Conservation (phyloP, 2,329 filamentous ascomycete genomes). For the Epicoccum sorghinum region DNA sequence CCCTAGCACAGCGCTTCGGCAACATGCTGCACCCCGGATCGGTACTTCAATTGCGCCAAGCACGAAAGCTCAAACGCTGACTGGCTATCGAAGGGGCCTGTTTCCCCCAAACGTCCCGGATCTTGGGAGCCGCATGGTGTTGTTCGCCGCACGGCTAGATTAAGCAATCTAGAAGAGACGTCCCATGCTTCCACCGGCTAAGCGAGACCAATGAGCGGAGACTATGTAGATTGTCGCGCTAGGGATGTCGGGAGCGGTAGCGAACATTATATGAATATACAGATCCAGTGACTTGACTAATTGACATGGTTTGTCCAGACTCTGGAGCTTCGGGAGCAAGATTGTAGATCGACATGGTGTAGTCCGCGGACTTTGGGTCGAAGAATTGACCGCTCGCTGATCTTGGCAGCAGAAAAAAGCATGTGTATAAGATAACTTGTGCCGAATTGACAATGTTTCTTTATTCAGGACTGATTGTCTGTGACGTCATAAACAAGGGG, state of each 20-base stretch:
- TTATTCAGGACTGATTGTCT: too few species aligned
- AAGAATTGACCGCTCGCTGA: too few species aligned
- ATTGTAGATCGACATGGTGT: too few species aligned
- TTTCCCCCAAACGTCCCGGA: not conserved
- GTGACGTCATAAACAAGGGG: too few species aligned
- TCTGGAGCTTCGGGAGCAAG: too few species aligned
- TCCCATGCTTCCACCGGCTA: constrained; percentile 2
- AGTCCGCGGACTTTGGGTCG: too few species aligned
- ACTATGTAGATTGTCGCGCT: constrained; percentile 1
- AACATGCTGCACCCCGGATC: not conserved
- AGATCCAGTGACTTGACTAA: not conserved
- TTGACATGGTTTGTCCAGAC: not conserved
- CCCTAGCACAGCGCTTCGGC: not conserved
- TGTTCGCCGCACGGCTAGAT: constrained; percentile 5
- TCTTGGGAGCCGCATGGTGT: constrained; percentile 1
- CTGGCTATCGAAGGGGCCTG: not conserved
- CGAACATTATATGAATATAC: not conserved
- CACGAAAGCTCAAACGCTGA: not conserved
- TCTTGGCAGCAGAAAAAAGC: too few species aligned
- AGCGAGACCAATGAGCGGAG: not conserved
- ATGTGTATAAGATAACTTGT: too few species aligned
- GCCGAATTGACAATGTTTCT: too few species aligned
- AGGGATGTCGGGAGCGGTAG: constrained; percentile 3
- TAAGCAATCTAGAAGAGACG: constrained; percentile 10
- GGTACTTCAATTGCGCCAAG: not conserved